These are phyloP conservation scores for Hypoxylon rubiginosum DNA, from an alignment of 2,329 filamentous ascomycete genomes.

Conservation along the genomic window DNA sequence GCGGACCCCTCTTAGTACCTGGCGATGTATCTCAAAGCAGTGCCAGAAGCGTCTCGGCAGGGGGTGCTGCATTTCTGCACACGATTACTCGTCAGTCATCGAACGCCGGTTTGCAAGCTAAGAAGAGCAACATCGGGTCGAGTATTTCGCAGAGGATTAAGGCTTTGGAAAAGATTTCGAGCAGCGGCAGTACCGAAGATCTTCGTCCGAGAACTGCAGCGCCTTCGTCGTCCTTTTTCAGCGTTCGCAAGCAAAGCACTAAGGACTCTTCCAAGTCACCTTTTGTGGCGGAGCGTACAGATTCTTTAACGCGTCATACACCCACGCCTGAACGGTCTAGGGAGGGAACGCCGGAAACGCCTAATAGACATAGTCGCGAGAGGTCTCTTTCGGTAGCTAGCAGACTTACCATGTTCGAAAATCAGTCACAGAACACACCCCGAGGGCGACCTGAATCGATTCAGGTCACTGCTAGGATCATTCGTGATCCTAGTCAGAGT, in stretches of 20 bases:
- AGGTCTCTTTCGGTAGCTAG: conserved; percentile 69
- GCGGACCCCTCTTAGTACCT: conserved; percentile 61
- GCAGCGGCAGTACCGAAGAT: conserved; percentile 53
- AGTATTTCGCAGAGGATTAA: conserved; percentile 96
- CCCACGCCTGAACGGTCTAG: conserved; percentile 48
- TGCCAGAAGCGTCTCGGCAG: conserved; percentile 68
- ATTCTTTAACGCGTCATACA: conserved; percentile 49
- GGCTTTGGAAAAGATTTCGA: conserved; percentile 84
- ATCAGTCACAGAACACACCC: conserved; percentile 51
- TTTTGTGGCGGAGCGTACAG: conserved; percentile 54
- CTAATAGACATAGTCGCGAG: conserved; percentile 52
- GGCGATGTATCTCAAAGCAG: conserved; percentile 62
- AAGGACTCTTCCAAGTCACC: conserved; percentile 52
- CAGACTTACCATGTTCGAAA: conserved; percentile 69
- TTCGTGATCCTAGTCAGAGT: conserved; percentile 71
- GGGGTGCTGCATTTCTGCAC: conserved; percentile 67
- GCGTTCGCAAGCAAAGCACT: conserved; percentile 57
- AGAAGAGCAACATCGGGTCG: conserved; percentile 86
- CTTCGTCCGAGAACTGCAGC: conserved; percentile 47
- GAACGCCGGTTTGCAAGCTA: conserved; percentile 67
- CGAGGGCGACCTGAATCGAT: conserved; percentile 77
- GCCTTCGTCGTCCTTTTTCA: conserved; percentile 60
- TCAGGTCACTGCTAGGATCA: conserved; percentile 88
- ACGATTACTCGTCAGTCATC: conserved; percentile 66
- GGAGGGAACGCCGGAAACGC: conserved; percentile 43